These are phyloP conservation scores for Corchorus capsularis DNA, from an alignment of 345 rosid species.

Conservation along the genomic window DNA sequence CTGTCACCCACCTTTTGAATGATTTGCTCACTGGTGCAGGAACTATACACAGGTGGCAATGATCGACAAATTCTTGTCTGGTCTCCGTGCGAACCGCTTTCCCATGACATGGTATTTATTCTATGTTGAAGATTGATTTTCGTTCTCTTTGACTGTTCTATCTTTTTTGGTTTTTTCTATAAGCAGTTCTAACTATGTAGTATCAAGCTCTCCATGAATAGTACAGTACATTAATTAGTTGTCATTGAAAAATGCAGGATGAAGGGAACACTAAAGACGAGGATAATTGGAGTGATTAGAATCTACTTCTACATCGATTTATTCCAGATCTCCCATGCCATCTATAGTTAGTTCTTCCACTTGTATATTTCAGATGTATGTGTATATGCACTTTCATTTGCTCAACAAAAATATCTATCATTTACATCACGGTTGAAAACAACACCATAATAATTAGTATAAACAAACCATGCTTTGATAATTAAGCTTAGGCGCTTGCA, in stretches of 20 bases:
- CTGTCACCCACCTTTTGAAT: slow-evolving; percentile 17
- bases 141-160: background rate
- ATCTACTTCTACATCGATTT: background rate
- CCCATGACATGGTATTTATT: slow-evolving; percentile 44
- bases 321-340: background rate
- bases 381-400: slow-evolving; percentile 20
- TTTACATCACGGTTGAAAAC: no score
- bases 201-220: background rate
- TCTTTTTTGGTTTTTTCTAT: slow-evolving; percentile 9
- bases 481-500: no score
- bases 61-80: slow-evolving; percentile 90
- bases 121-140: background rate
- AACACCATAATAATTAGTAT: no score
- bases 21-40: slow-evolving; percentile 42
- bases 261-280: slow-evolving; percentile 44
- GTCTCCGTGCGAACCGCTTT: slow-evolving; percentile 58
- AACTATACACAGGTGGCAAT: slow-evolving; percentile 78
- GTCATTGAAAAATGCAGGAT: slow-evolving; percentile 42
- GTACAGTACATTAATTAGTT: background rate
- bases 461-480: no score
- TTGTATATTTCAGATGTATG: slow-evolving; percentile 14
- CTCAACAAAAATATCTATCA: slow-evolving; percentile 2
- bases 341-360: background rate
- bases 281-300: slow-evolving; percentile 76
- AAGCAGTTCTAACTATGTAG: background rate